Evolutionary conservation across 805 yeast species (phyloP), one percentile per base, ranked within the genome.

Genomic region (Teunomyces tritomae): DNA sequence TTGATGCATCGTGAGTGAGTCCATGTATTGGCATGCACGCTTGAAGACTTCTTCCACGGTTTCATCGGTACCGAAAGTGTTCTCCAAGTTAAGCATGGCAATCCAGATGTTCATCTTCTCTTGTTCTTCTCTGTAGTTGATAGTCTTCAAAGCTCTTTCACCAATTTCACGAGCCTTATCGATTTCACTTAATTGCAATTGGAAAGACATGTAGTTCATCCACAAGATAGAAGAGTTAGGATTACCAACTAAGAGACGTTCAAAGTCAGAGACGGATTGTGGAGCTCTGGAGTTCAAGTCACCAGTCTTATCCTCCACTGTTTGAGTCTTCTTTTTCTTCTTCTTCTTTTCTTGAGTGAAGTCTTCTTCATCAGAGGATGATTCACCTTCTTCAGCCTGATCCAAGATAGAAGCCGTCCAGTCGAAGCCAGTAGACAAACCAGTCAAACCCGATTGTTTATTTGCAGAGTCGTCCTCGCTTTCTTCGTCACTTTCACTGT

Each of bases 181-280:
- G 49, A 90, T 74, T 67, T 94, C 99, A 73, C 96, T 87, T 53
- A 92, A 76, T 67, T 91, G 97, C 54, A 94, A 77, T 68, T 91
- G 96, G 85, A 92, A 94, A 3, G 98, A 91, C 97, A 94, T 94
- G 70, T 87, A 94, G 70, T 91, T 89, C 88, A 94, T 92, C 99
- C 99, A 94, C 48, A 89, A 69, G 30, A 91, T 80, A 1, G 99
- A 92, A 2, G 96, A 89, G 72, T 89, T 86, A 42, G 99, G 97
- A 63, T 87, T 87, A 64, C 97, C 95, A 50, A 94, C 79, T 47
- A 94, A 77, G 55, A 94, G 71, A 61, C 99, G 83, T 70, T 94
- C 99, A 59, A 90, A 94, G 66, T 94, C 99, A 41, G 83, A 72
- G 37, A 83, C 87, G 49, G 97, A 89, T 68, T 92, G 95, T 33